Evolutionary conservation across 106 monocot genomes (phyloP).

Genomic region (Chionographis japonica): DNA sequence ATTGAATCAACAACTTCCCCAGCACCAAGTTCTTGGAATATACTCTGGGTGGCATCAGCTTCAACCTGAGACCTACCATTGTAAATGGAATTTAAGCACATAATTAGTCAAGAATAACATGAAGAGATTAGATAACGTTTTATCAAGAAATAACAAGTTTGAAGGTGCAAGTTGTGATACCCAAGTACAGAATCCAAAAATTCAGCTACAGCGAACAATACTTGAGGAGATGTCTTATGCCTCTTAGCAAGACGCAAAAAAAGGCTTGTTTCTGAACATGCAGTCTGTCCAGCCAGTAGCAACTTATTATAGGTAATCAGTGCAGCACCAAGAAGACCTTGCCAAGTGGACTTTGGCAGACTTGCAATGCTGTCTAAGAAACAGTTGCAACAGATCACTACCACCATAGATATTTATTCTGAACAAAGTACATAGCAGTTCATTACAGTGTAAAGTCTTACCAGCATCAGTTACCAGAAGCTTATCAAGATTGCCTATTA

Average conservation of each 20-base stretch:
- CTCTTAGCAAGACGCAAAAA: slow-evolving; percentile 52
- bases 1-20: slow-evolving; percentile 25
- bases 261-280: slow-evolving; percentile 24
- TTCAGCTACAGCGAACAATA: slow-evolving; percentile 72
- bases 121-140: neutral
- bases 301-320: slow-evolving; percentile 52
- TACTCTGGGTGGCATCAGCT: neutral
- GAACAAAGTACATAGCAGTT: neutral
- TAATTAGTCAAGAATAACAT: neutral
- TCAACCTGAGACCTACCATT: slow-evolving; percentile 20
- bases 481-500: slow-evolving; percentile 38
- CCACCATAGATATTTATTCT: neutral
- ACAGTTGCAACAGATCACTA: neutral
- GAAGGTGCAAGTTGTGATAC: slow-evolving; percentile 25
- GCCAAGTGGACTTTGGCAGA: slow-evolving; percentile 60
- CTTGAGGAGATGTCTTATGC: slow-evolving; percentile 59
- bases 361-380: slow-evolving; percentile 49
- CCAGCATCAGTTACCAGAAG: slow-evolving; percentile 49
- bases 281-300: slow-evolving; percentile 17
- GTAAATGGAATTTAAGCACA: neutral
- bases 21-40: slow-evolving; percentile 23
- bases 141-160: neutral
- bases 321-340: slow-evolving; percentile 65
- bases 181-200: slow-evolving; percentile 52
- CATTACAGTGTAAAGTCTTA: slow-evolving; percentile 6